These are phyloP conservation scores for Russula ochroleuca DNA, from an alignment of 768 basidiomycete genomes.

Conservation along the genomic window DNA sequence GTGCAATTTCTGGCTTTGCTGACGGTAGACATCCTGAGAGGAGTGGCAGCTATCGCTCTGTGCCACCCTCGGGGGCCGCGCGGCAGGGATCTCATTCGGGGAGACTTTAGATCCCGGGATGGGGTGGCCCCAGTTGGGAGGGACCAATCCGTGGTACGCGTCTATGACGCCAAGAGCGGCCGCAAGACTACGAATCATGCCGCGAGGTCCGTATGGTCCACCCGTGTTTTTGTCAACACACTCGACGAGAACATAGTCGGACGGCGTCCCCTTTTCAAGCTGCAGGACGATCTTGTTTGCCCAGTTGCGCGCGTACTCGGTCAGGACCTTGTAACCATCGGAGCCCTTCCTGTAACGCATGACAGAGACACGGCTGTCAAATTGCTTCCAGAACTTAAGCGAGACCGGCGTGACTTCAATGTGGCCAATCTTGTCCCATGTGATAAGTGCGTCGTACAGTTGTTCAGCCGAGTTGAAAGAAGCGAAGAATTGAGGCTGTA, in stretches of 20 bases:
- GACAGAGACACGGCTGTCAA: not conserved
- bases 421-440: conserved; percentile 29
- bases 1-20: not conserved
- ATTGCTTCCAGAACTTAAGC: conserved; percentile 32
- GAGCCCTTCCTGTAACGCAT: conserved; percentile 7
- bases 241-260: conserved; percentile 19
- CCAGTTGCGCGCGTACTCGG: conserved; percentile 2
- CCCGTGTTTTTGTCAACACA: conserved; percentile 11
- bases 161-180: conserved; percentile 15
- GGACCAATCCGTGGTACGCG: conserved; percentile 7
- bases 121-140: conserved; percentile 23
- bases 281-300: conserved; percentile 24
- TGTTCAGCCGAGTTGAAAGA: conserved; percentile 34
- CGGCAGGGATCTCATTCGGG: not conserved
- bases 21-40: conserved; percentile 1
- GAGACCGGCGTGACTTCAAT: conserved; percentile 33
- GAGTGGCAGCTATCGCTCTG: not conserved
- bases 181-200: conserved; percentile 23
- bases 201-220: conserved; percentile 20
- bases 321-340: conserved; percentile 1
- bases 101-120: not conserved
- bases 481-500: conserved; percentile 32
- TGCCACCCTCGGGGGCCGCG: not conserved
- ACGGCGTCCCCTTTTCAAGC: conserved; percentile 16
- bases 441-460: conserved; percentile 31